These are phyloP conservation scores for Coemansia sp. DNA, from an alignment of 192 early-diverging fungal species.

Conservation along the genomic window DNA sequence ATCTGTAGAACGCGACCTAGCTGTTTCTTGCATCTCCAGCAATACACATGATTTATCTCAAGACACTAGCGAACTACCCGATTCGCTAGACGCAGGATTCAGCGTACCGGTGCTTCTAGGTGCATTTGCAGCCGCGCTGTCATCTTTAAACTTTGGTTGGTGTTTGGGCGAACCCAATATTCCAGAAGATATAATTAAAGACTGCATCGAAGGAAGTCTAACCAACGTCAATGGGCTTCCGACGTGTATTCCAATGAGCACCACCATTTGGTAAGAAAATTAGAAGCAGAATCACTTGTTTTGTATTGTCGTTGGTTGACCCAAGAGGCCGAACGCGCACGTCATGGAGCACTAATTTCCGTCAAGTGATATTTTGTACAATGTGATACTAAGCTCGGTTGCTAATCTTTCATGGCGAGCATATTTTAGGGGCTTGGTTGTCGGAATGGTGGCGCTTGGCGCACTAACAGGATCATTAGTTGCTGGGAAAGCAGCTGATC, in stretches of 20 bases:
- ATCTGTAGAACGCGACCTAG: neutral
- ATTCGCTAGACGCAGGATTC: slow-evolving; percentile 41
- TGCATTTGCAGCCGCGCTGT: slow-evolving; percentile 40
- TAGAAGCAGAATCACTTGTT: neutral
- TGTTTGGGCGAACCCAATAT: slow-evolving; percentile 58
- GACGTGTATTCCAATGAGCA: slow-evolving; percentile 42
- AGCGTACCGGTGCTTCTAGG: slow-evolving; percentile 22
- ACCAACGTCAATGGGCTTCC: slow-evolving; percentile 30
- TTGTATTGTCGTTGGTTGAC: neutral
- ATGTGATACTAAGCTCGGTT: neutral
- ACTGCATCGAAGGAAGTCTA: slow-evolving; percentile 43
- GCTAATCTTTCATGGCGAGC: neutral
- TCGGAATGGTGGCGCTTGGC: slow-evolving; percentile 60
- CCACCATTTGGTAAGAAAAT: slow-evolving; percentile 52
- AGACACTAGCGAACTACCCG: slow-evolving; percentile 3
- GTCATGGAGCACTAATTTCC: neutral
- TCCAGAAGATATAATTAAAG: slow-evolving; percentile 51
- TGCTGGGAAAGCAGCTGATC: slow-evolving; percentile 58
- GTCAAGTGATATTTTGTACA: neutral
- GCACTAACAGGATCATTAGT: slow-evolving; percentile 65
- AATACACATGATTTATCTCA: slow-evolving; percentile 24
- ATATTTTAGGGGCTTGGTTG: slow-evolving; percentile 57
- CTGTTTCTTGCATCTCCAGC: neutral
- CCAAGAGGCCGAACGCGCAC: neutral
- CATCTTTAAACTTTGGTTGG: slow-evolving; percentile 56